phyloP scores from a whole-genome alignment of 345 rosid genomes.

The Toxicodendron radicans region DNA sequence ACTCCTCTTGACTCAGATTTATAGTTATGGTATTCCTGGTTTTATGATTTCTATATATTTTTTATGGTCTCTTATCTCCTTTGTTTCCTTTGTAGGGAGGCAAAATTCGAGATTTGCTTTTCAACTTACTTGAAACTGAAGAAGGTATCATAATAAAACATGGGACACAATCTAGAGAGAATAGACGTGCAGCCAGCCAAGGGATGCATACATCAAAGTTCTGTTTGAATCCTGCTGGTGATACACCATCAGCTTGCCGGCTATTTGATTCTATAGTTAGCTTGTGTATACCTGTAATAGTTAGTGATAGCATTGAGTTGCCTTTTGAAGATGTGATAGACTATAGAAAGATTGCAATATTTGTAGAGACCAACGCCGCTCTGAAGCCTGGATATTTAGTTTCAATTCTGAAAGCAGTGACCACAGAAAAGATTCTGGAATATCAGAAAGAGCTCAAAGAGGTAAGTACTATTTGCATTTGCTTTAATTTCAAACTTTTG shows the following conservation, averaged over 20 bases:
- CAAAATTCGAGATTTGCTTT: slow-evolving; percentile 86
- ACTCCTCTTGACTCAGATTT: not conserved
- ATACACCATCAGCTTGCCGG: slow-evolving; percentile 97
- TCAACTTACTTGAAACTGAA: slow-evolving; percentile 82
- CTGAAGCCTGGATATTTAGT: slow-evolving; percentile 68
- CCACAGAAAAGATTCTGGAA: slow-evolving; percentile 56
- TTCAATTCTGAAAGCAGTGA: slow-evolving; percentile 55
- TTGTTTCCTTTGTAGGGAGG: slow-evolving; percentile 63
- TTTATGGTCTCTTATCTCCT: not conserved
- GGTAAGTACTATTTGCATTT: slow-evolving; percentile 34
- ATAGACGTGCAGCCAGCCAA: slow-evolving; percentile 76
- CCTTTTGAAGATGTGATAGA: slow-evolving; percentile 95
- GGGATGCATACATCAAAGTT: slow-evolving; percentile 98
- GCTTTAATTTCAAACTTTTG: not conserved
- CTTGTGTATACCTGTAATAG: slow-evolving; percentile 88
- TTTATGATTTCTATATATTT: slow-evolving; percentile 16
- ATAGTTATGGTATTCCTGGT: not conserved
- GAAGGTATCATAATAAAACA: slow-evolving; percentile 80
- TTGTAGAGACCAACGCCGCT: slow-evolving; percentile 66
- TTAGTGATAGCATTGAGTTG: slow-evolving; percentile 87
- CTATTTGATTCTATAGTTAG: slow-evolving; percentile 97
- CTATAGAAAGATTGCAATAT: slow-evolving; percentile 77
- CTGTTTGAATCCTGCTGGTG: slow-evolving; percentile 98
- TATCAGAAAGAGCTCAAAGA: slow-evolving; percentile 71
- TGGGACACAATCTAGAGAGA: slow-evolving; percentile 96